Evolutionary conservation across 2,329 filamentous ascomycete species (phyloP).

Genomic region (Calonectria naviculata): DNA sequence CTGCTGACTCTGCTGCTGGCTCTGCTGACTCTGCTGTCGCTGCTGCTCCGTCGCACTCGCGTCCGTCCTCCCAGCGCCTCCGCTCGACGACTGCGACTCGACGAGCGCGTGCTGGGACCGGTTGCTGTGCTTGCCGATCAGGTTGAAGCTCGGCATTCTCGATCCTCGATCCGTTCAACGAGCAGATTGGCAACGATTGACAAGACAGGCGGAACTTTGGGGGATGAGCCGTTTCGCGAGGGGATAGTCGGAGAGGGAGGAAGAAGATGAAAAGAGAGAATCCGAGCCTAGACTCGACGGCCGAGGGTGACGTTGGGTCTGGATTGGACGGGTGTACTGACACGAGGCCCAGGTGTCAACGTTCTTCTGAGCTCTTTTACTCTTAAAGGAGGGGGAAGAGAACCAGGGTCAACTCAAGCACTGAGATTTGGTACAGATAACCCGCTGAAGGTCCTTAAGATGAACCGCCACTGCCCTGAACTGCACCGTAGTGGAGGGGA

Average conservation of each 20-base stretch:
- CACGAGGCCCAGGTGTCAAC: slow-evolving; percentile 19
- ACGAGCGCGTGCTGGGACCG: slow-evolving; percentile 67
- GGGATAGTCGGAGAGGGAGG: slow-evolving; percentile 14
- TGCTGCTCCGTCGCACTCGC: slow-evolving; percentile 28
- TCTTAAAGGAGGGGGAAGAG: not conserved
- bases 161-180: slow-evolving; percentile 1
- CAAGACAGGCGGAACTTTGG: slow-evolving; percentile 13
- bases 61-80: slow-evolving; percentile 38
- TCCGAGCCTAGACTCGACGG: slow-evolving; percentile 13
- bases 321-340: slow-evolving; percentile 21
- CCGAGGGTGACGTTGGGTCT: slow-evolving; percentile 16
- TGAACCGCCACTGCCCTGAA: slow-evolving; percentile 11
- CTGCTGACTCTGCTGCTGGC: slow-evolving; percentile 32
- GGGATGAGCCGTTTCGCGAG: slow-evolving; percentile 1
- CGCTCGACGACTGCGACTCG: slow-evolving; percentile 52
- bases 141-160: slow-evolving; percentile 65
- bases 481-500: slow-evolving; percentile 10
- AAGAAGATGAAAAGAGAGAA: slow-evolving; percentile 16
- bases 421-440: slow-evolving; percentile 14
- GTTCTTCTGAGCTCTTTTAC: slow-evolving; percentile 3
- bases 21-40: slow-evolving; percentile 33
- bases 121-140: slow-evolving; percentile 66
- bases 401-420: not conserved
- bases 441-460: slow-evolving; percentile 14
- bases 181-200: slow-evolving; percentile 16